phyloP scores from a whole-genome alignment of 208 protist species.

The Leishmania turanica region DNA sequence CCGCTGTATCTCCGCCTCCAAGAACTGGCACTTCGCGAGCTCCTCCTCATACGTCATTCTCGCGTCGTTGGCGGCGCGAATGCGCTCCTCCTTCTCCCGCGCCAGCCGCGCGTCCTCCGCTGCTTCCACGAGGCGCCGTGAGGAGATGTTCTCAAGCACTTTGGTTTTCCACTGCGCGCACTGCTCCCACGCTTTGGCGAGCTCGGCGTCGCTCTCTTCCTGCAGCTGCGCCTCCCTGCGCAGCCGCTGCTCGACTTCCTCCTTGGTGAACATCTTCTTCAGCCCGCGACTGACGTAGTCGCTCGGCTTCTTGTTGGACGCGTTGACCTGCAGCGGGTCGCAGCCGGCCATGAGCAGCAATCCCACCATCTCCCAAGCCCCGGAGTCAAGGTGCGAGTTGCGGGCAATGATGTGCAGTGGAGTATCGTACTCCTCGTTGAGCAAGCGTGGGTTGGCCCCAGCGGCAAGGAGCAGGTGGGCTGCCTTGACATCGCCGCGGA shows the following conservation, averaged over 20 bases:
- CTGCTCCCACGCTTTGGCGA: slow-evolving; percentile 27
- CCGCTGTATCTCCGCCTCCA: slow-evolving; percentile 73
- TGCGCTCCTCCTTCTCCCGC: slow-evolving; percentile 69
- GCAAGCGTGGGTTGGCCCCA: slow-evolving; percentile 52
- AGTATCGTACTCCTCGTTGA: slow-evolving; percentile 83
- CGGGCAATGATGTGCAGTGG: slow-evolving; percentile 85
- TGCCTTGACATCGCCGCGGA: slow-evolving; percentile 83
- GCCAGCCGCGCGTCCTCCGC: slow-evolving; percentile 71
- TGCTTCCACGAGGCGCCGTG: slow-evolving; percentile 17
- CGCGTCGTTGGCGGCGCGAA: slow-evolving; percentile 75
- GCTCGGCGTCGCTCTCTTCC: slow-evolving; percentile 33
- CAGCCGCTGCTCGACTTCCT: slow-evolving; percentile 61
- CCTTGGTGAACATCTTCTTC: slow-evolving; percentile 78
- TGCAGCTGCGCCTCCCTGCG: slow-evolving; percentile 32
- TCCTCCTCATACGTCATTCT: slow-evolving; percentile 70
- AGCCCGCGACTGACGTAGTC: slow-evolving; percentile 82
- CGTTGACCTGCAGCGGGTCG: slow-evolving; percentile 77
- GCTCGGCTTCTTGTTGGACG: slow-evolving; percentile 72
- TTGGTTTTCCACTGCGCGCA: slow-evolving; percentile 31
- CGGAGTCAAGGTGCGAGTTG: slow-evolving; percentile 76
- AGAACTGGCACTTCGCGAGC: slow-evolving; percentile 62
- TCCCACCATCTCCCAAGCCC: slow-evolving; percentile 82
- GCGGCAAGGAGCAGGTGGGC: slow-evolving; percentile 75
- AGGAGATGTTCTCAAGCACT: slow-evolving; percentile 21
- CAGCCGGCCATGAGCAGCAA: slow-evolving; percentile 75